phyloP scores from a whole-genome alignment of 192 early-diverging fungal species.

The Podila verticillata region DNA sequence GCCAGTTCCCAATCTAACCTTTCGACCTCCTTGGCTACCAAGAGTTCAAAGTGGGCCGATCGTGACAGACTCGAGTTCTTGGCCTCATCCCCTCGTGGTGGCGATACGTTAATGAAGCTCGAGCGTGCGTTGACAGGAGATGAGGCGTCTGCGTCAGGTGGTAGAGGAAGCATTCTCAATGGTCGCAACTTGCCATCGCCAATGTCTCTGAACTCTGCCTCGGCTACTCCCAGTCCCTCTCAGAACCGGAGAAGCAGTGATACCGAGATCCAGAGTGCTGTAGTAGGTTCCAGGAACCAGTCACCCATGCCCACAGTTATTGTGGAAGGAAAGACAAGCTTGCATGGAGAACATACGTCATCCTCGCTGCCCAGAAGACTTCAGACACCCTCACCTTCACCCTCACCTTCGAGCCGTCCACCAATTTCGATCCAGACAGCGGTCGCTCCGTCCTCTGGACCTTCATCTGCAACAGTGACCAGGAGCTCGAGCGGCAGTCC shows the following conservation, averaged over 20 bases:
- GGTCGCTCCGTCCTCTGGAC: constrained; percentile 5
- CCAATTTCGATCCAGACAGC: constrained; percentile 42
- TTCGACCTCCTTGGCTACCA: background rate
- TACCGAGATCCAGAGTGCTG: constrained; percentile 17
- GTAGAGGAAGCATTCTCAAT: background rate
- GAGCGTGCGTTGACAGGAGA: constrained; percentile 33
- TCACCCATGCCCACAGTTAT: constrained; percentile 7
- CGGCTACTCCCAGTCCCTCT: constrained; percentile 21
- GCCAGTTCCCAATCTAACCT: constrained; percentile 7
- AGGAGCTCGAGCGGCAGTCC: constrained; percentile 2
- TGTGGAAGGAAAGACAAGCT: background rate
- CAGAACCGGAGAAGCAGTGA: constrained; percentile 24
- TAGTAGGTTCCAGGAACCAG: constrained; percentile 10
- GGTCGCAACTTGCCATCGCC: constrained; percentile 40
- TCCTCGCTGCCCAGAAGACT: constrained; percentile 21
- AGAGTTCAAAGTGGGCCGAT: background rate
- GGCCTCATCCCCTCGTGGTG: constrained; percentile 25
- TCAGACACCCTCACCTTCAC: constrained; percentile 30
- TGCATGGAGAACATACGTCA: constrained; percentile 3
- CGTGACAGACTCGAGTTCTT: constrained; percentile 30
- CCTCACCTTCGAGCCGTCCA: constrained; percentile 4
- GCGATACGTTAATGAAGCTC: constrained; percentile 43
- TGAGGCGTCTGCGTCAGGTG: background rate
- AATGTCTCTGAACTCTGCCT: constrained; percentile 24
- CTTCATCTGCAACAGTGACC: constrained; percentile 10